Percentiles rank a stretch among this genome's conserved stretches.
Evolutionary conservation across 2,329 filamentous ascomycete genomes (phyloP).

Genomic region (Neospermospora avenae): DNA sequence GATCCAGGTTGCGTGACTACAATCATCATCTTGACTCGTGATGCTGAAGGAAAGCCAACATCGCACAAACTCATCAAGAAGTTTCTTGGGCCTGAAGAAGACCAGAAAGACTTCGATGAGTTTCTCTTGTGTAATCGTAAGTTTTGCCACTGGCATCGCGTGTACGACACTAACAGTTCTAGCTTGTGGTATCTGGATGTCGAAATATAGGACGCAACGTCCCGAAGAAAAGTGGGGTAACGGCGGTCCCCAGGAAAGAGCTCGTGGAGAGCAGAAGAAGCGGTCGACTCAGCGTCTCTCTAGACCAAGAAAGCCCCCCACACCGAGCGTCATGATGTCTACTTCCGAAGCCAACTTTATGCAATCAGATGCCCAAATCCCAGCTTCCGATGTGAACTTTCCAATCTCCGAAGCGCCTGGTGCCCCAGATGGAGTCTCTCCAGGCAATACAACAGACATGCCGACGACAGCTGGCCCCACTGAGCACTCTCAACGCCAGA

Average conservation of each 20-base stretch:
- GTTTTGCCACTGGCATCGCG: constrained; percentile 35
- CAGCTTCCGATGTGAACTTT: constrained; percentile 21
- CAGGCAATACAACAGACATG: not conserved
- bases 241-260: constrained; percentile 18
- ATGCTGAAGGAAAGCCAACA: constrained; percentile 59
- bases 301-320: constrained; percentile 26
- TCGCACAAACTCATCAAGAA: constrained; percentile 79
- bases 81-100: constrained; percentile 56
- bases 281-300: constrained; percentile 29
- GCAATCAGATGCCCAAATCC: constrained; percentile 25
- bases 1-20: constrained; percentile 72
- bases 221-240: constrained; percentile 76
- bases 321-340: constrained; percentile 1
- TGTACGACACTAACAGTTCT: constrained; percentile 29
- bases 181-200: constrained; percentile 92
- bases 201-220: constrained; percentile 81
- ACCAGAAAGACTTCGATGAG: constrained; percentile 66
- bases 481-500: constrained; percentile 18
- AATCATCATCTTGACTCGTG: constrained; percentile 63
- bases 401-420: constrained; percentile 21
- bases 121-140: constrained; percentile 83
- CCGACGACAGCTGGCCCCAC: not conserved
- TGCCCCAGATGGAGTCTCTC: constrained; percentile 14
- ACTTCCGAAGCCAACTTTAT: constrained; percentile 36
- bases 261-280: constrained; percentile 47